Percentiles rank a stretch among this genome's conserved stretches.
Conservation (phyloP, 345 rosid species). For the Eutrema japonicum region DNA sequence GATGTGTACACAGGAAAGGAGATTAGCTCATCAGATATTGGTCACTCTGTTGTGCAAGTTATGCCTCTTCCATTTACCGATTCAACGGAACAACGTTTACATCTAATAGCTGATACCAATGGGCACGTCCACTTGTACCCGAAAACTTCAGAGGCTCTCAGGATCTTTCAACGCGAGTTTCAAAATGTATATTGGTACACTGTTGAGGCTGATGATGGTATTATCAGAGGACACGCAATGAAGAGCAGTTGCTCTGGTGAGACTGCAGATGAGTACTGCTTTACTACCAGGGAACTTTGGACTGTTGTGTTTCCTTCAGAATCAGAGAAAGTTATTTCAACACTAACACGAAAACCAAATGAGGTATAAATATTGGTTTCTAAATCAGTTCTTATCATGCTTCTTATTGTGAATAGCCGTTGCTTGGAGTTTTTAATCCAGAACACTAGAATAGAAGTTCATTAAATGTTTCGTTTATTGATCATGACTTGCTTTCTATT, state of each 20-base stretch:
- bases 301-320: slow-evolving; percentile 87
- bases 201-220: slow-evolving; percentile 65
- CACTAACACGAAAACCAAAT: slow-evolving; percentile 68
- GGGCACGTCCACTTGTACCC: slow-evolving; percentile 85
- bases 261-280: slow-evolving; percentile 74
- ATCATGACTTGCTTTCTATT: slow-evolving; percentile 18
- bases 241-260: slow-evolving; percentile 62
- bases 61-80: slow-evolving; percentile 87
- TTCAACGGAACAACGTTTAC: slow-evolving; percentile 85
- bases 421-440: slow-evolving; percentile 1
- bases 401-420: not conserved
- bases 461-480: not conserved
- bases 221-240: slow-evolving; percentile 79
- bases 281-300: slow-evolving; percentile 80
- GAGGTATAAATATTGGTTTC: slow-evolving; percentile 62
- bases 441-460: slow-evolving; percentile 16
- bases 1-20: slow-evolving; percentile 89
- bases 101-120: slow-evolving; percentile 71
- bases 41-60: slow-evolving; percentile 78
- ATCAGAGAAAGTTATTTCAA: slow-evolving; percentile 81
- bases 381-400: not conserved
- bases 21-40: slow-evolving; percentile 57
- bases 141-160: slow-evolving; percentile 67
- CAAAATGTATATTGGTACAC: slow-evolving; percentile 92
- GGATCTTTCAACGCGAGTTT: slow-evolving; percentile 66